Base-by-base conservation (phyloP, 2,329 filamentous ascomycete genomes). In the Epichloe elymi region DNA sequence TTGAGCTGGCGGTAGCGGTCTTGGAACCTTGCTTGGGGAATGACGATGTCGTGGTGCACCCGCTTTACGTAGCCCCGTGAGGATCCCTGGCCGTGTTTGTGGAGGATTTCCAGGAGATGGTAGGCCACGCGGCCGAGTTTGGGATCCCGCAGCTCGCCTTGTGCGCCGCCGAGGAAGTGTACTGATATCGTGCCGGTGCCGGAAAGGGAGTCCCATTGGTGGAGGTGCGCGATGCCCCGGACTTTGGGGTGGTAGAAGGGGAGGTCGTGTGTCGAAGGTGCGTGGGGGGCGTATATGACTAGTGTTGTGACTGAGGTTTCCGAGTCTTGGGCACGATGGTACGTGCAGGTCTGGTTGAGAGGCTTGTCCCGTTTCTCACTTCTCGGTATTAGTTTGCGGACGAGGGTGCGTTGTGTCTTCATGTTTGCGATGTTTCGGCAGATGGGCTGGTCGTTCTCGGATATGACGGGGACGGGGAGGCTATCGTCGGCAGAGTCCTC, bases 201-300 rank as follows among this genome's bases (percentile, higher is more conserved):
- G 14, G 64, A 59, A n/a, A 60, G 54, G 4, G 67, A 53, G 48
- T 74, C 63, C 75, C 78, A 86, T 37, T 78, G 78, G 65, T 94
- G 87, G 7, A 89, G 69, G 57, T 93, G 90, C 5, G 83, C 88
- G 23, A 95, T 74, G 12, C 79, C 80, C 48, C 74, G 76, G 20
- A 95, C 83, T 49, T 77, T 74, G 20, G 91, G 91, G 62, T 96
- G 90, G 66, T 96, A 97, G 67, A 86, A 95, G 1, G 91, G 91
- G 54, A 93, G 75, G 3, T 84, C 76, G 14, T 77, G 72, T 11
- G 75, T 69, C 1, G 70, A 70, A 35, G 74, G 65, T 8, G 80
- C 74, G 65, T 95, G 89, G 7, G 7, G 91, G 88, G 5, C 86
- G 63, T 94, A 95, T 36, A 94, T 66, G 15, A 95, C 79, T 5